phyloP scores from a whole-genome alignment of 495 filamentous ascomycete genomes.

The Glonium stellatum region DNA sequence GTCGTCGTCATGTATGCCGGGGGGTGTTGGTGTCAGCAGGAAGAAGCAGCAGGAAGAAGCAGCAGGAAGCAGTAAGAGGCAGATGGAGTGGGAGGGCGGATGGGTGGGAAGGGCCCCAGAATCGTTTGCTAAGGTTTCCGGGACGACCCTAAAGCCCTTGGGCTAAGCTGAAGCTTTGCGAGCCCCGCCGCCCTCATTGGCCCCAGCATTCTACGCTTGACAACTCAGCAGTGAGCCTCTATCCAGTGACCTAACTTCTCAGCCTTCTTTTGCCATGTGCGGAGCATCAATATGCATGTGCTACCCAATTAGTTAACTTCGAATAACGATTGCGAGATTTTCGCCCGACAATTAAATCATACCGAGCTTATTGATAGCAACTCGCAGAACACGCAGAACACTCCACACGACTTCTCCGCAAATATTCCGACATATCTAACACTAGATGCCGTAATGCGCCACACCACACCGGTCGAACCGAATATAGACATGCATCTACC shows the following conservation, averaged over 20 bases:
- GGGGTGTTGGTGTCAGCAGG: background rate
- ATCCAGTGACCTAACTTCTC: background rate
- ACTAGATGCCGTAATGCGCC: too few species aligned
- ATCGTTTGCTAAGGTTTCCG: conserved; percentile 2
- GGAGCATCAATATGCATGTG: background rate
- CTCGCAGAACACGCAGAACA: background rate
- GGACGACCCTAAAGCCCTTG: background rate
- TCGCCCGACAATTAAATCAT: background rate
- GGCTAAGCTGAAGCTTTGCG: background rate
- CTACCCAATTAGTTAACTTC: background rate
- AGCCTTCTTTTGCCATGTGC: background rate
- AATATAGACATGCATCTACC: too few species aligned
- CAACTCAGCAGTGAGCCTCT: background rate
- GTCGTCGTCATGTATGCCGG: background rate
- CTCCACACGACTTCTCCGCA: too few species aligned
- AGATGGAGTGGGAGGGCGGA: too few species aligned
- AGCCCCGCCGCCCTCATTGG: background rate
- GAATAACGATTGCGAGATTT: background rate
- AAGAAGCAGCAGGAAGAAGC: too few species aligned
- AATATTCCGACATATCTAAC: too few species aligned
- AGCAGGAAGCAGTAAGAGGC: too few species aligned
- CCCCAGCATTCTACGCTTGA: background rate
- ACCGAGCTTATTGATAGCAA: background rate
- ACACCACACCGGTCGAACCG: too few species aligned
- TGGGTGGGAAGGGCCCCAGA: too few species aligned